These are phyloP conservation scores for Infundibulicybe gibba DNA, from an alignment of 768 basidiomycete species.

Conservation along the genomic window DNA sequence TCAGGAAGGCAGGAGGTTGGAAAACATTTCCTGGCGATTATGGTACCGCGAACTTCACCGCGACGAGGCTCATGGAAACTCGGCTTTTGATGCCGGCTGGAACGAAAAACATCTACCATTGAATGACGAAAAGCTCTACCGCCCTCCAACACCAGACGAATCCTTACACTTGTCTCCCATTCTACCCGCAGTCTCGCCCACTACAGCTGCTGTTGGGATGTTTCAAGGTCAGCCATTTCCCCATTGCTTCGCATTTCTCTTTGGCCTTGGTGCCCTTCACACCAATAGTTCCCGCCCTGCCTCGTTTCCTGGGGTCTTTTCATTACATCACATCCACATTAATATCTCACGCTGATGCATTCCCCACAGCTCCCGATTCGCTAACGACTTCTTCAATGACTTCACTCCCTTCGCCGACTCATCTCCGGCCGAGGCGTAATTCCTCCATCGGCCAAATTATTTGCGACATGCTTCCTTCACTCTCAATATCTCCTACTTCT, in stretches of 20 bases:
- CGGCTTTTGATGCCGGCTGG: too few relatives aligned
- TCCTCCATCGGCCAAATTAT: conserved; percentile 30
- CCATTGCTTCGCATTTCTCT: not conserved
- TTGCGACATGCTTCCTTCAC: conserved; percentile 6
- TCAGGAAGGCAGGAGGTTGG: conserved; percentile 75
- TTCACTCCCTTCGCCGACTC: not conserved
- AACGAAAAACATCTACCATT: conserved; percentile 7
- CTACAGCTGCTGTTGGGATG: not conserved
- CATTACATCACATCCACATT: not conserved
- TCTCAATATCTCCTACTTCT: too few relatives aligned
- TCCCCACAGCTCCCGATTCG: not conserved
- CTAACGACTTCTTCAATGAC: not conserved
- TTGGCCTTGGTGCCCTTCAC: not conserved
- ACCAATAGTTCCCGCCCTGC: not conserved
- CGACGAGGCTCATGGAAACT: too few relatives aligned
- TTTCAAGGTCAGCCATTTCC: too few relatives aligned
- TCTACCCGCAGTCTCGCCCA: not conserved
- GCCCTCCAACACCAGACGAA: conserved; percentile 14
- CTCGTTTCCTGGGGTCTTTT: too few relatives aligned
- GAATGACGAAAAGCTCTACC: conserved; percentile 7
- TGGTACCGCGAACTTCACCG: conserved; percentile 61
- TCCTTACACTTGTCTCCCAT: conserved; percentile 4
- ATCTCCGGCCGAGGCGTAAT: conserved; percentile 16
- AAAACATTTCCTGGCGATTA: conserved; percentile 86
- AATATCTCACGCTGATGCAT: not conserved